phyloP scores from a whole-genome alignment of 2,329 filamentous ascomycete genomes.

The Aspergillus sp. region DNA sequence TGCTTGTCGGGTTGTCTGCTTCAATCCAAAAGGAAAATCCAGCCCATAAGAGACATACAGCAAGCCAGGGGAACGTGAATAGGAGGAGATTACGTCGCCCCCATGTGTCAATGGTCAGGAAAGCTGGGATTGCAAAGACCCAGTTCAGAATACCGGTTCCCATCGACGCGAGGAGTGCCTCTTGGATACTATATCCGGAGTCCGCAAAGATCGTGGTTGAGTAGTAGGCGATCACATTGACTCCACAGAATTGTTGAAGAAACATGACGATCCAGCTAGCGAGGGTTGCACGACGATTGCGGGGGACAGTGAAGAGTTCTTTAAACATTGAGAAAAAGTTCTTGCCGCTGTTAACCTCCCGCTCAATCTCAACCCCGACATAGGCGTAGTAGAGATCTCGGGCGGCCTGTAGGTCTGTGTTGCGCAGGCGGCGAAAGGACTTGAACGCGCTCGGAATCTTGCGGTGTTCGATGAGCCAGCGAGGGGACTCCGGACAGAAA shows the following conservation, averaged over 20 bases:
- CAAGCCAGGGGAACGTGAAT: conserved; percentile 63
- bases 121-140: conserved; percentile 63
- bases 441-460: conserved; percentile 48
- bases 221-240: conserved; percentile 63
- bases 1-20: conserved; percentile 26
- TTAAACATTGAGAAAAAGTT: conserved; percentile 54
- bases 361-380: conserved; percentile 62
- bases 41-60: conserved; percentile 43
- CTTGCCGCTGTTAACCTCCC: conserved; percentile 51
- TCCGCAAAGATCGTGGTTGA: conserved; percentile 62
- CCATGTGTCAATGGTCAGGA: conserved; percentile 67
- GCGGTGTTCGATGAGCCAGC: conserved; percentile 53
- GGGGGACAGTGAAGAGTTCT: conserved; percentile 61
- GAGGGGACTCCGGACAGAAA: conserved; percentile 59
- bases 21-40: conserved; percentile 55
- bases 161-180: conserved; percentile 60
- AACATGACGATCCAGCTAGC: conserved; percentile 65
- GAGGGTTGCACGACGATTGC: conserved; percentile 61
- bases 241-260: conserved; percentile 59
- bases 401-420: conserved; percentile 54
- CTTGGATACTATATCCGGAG: conserved; percentile 52
- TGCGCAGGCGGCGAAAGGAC: conserved; percentile 51
- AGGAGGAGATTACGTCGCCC: conserved; percentile 63
- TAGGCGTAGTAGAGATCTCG: conserved; percentile 59
- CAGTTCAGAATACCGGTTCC: conserved; percentile 67